Percentiles rank a stretch among this genome's conserved stretches.
phyloP scores from a whole-genome alignment of 2,329 filamentous ascomycete genomes.

The Arthrobotrys entomopaga region DNA sequence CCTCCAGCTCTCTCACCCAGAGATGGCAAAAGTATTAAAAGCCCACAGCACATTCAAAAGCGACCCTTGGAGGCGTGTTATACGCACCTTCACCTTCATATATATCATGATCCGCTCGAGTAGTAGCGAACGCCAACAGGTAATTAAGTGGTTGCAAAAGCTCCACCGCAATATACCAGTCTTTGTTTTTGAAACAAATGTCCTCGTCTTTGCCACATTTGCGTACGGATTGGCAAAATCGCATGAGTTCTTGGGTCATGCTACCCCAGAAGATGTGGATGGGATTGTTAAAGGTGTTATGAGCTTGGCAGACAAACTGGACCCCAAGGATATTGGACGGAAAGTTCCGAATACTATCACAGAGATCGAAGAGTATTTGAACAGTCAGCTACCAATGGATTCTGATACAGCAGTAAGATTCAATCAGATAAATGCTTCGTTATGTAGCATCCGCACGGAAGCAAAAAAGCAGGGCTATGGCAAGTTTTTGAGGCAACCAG shows the following conservation, averaged over 20 bases:
- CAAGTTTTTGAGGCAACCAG: slow-evolving; percentile 16
- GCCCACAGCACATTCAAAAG: slow-evolving; percentile 32
- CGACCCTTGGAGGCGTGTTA: slow-evolving; percentile 35
- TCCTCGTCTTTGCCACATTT: slow-evolving; percentile 42
- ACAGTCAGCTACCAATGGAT: slow-evolving; percentile 10
- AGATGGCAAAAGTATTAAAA: slow-evolving; percentile 22
- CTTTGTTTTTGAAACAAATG: slow-evolving; percentile 37
- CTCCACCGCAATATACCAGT: slow-evolving; percentile 25
- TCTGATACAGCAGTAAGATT: background rate
- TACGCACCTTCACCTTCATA: slow-evolving; percentile 37
- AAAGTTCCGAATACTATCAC: slow-evolving; percentile 30
- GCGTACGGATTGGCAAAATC: slow-evolving; percentile 36
- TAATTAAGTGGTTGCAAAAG: slow-evolving; percentile 35
- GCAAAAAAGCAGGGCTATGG: slow-evolving; percentile 9
- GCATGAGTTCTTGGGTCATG: slow-evolving; percentile 25
- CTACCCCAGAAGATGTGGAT: slow-evolving; percentile 23
- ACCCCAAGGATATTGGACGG: slow-evolving; percentile 24
- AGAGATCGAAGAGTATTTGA: slow-evolving; percentile 33
- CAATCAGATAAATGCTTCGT: background rate
- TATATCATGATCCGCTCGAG: slow-evolving; percentile 46
- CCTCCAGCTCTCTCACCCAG: slow-evolving; percentile 30
- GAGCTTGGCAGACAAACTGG: slow-evolving; percentile 40
- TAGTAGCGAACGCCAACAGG: slow-evolving; percentile 25
- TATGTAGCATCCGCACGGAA: slow-evolving; percentile 14
- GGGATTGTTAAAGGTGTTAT: slow-evolving; percentile 42